Conservation (phyloP, 2,329 filamentous ascomycete genomes). For the Ilyonectria sp. region DNA sequence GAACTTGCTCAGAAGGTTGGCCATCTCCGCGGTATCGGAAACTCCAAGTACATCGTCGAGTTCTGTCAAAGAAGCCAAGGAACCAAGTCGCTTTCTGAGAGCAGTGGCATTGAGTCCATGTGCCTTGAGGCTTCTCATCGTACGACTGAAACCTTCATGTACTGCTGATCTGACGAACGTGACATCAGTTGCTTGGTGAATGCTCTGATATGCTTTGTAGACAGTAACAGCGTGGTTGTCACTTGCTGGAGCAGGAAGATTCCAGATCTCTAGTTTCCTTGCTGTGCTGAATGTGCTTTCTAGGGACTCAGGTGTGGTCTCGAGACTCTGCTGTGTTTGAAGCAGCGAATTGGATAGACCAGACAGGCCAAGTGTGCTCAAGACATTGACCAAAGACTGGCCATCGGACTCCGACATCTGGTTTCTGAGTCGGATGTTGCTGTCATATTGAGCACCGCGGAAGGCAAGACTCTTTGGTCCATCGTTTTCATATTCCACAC, state of each 20-base stretch:
- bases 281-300: constrained; percentile 86
- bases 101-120: constrained; percentile 65
- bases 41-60: constrained; percentile 83
- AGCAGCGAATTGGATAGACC: constrained; percentile 88
- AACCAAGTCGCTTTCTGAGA: constrained; percentile 70
- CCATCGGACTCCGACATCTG: constrained; percentile 71
- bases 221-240: constrained; percentile 77
- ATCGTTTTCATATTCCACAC: constrained; percentile 91
- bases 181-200: constrained; percentile 77
- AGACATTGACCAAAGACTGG: constrained; percentile 80
- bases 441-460: constrained; percentile 91
- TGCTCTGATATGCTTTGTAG: constrained; percentile 85
- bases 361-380: constrained; percentile 86
- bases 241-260: constrained; percentile 81
- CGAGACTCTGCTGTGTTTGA: constrained; percentile 74
- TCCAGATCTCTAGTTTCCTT: constrained; percentile 90
- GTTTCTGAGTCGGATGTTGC: constrained; percentile 77
- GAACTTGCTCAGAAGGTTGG: constrained; percentile 75
- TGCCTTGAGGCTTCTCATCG: constrained; percentile 70
- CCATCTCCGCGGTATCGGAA: constrained; percentile 71
- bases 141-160: constrained; percentile 73
- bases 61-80: constrained; percentile 83
- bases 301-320: constrained; percentile 70
- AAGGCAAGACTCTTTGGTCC: constrained; percentile 91
- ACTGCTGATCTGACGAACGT: constrained; percentile 69